Evolutionary conservation across 192 early-diverging fungal species (phyloP), one percentile per base, ranked within the genome.

Genomic region (Backusella mclennaniae): DNA sequence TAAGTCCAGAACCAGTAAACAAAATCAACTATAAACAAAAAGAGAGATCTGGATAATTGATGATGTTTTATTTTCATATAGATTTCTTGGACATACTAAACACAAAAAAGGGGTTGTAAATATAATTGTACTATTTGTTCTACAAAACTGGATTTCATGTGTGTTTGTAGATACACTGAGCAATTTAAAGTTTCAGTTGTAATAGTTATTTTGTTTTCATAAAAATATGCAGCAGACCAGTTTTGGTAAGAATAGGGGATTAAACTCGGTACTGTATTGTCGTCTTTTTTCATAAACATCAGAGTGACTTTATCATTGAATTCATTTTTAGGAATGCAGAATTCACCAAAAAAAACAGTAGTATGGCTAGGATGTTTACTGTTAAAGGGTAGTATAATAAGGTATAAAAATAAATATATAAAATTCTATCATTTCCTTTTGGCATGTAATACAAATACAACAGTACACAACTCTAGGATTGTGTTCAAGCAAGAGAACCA

Each of bases 401-500:
- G 17, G 19, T 49, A 17, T 49, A 53, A 15, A 52, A 52, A 33
- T 33, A 52, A 52, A 23, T 21, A 29, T 23, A 63, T 63, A 39
- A 63, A 63, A 63, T 63, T 63, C 56, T 29, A 63, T 63, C 21
- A 63, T 63, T 63, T 29, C 21, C 56, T 63, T 63, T 63, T 63
- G 56, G 56, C 56, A 63, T 63, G 56, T 63, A n/a, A 29, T 63
- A 63, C 56, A 63, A 56, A 63, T 29, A 63, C 56, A 63, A 63
- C 56, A 63, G 23, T 63, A 63, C 56, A 63, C 56, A 63, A 63
- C 23, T 63, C 56, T 63, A 29, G 21, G 26, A 23, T 63, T 63
- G 56, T 63, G 56, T 63, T 29, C 56, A 63, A 12, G 56, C 23
- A 63, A 63, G 56, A 29, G 26, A 63, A 29, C 56, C 56, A 23